A percentile compares a stretch with the other conserved stretches of the same genome.
These are phyloP conservation scores for Trichoderma brevicompactum DNA, from an alignment of 2,329 filamentous ascomycete genomes.

Conservation along the genomic window DNA sequence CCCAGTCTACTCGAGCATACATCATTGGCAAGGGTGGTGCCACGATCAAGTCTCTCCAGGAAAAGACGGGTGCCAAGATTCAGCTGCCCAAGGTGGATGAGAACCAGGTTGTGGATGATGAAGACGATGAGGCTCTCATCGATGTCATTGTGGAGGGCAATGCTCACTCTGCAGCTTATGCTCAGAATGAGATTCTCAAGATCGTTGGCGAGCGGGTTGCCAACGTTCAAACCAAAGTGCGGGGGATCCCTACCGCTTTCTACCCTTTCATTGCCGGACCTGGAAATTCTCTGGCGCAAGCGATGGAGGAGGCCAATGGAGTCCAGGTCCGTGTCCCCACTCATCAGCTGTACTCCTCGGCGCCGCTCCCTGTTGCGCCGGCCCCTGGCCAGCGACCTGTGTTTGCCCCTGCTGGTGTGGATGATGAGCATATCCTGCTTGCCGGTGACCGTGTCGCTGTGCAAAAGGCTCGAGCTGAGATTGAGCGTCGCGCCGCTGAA, in stretches of 20 bases:
- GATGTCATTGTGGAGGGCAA: conserved; percentile 92
- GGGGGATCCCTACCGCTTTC: conserved; percentile 85
- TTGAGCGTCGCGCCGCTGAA: conserved; percentile 78
- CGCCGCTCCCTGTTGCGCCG: conserved; percentile 67
- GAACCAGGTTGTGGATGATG: conserved; percentile 57
- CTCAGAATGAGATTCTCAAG: conserved; percentile 79
- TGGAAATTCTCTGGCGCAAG: conserved; percentile 68
- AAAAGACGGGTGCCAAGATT: conserved; percentile 86
- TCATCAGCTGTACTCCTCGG: conserved; percentile 74
- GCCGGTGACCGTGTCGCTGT: conserved; percentile 84
- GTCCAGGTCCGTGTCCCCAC: conserved; percentile 82
- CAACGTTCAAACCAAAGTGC: conserved; percentile 79
- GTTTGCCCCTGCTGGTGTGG: conserved; percentile 70
- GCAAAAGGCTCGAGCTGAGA: conserved; percentile 75
- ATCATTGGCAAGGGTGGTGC: conserved; percentile 93
- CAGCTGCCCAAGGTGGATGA: conserved; percentile 85
- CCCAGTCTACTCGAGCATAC: conserved; percentile 79
- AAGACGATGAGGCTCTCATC: conserved; percentile 79
- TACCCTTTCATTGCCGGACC: conserved; percentile 93
- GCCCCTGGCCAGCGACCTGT: conserved; percentile 66
- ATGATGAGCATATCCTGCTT: conserved; percentile 79
- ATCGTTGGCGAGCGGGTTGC: conserved; percentile 87
- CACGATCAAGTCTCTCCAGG: conserved; percentile 87
- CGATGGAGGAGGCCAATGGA: conserved; percentile 76
- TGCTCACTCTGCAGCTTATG: conserved; percentile 81